These are phyloP conservation scores for Penicillium nordicum DNA, from an alignment of 2,329 filamentous ascomycete genomes.

Conservation along the genomic window DNA sequence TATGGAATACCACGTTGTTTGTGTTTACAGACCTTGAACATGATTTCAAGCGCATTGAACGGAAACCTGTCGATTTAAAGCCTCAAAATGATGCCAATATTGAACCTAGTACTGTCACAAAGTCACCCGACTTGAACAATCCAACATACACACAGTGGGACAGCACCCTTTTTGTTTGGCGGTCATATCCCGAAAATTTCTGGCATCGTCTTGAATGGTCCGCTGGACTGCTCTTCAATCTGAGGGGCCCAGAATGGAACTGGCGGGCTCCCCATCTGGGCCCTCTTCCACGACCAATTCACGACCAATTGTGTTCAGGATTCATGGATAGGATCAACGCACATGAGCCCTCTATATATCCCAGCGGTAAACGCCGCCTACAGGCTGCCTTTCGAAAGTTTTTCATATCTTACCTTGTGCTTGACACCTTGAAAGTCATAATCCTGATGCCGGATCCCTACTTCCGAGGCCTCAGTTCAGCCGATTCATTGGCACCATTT, in stretches of 20 bases:
- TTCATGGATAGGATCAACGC: conserved; percentile 15
- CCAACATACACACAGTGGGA: background rate
- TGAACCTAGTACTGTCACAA: background rate
- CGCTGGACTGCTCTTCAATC: conserved; percentile 54
- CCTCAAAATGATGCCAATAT: background rate
- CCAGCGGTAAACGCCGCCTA: conserved; percentile 48
- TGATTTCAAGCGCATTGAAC: conserved; percentile 57
- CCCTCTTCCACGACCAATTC: conserved; percentile 30
- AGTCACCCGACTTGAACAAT: background rate
- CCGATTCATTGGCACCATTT: conserved; percentile 41
- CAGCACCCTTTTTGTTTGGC: conserved; percentile 48
- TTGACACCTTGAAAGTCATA: conserved; percentile 67
- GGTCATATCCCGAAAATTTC: conserved; percentile 51
- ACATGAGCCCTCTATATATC: conserved; percentile 30
- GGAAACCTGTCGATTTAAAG: conserved; percentile 12
- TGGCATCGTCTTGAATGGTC: conserved; percentile 57
- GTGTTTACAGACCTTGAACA: conserved; percentile 54
- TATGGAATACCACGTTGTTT: conserved; percentile 54
- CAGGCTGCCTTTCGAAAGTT: conserved; percentile 46
- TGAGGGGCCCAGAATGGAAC: conserved; percentile 60
- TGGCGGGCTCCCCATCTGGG: conserved; percentile 52
- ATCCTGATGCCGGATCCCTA: conserved; percentile 72
- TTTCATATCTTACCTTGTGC: conserved; percentile 58
- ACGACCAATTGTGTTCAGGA: conserved; percentile 22
- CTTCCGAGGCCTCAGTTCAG: conserved; percentile 60